Evolutionary conservation across 805 yeast species (phyloP).

Genomic region (Metschnikowia henanensis): DNA sequence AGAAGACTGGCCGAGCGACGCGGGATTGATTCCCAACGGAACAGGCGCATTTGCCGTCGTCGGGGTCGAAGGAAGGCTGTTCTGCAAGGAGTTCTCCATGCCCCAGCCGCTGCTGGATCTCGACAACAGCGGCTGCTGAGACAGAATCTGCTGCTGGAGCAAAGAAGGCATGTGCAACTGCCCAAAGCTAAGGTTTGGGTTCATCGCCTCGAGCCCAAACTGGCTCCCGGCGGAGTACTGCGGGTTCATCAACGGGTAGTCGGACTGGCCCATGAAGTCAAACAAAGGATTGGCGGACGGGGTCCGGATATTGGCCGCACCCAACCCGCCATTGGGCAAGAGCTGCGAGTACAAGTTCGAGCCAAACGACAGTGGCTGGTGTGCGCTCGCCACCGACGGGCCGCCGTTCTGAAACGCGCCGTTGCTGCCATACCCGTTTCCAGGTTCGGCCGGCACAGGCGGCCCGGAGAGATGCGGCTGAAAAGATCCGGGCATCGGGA

Average conservation of each 20-base stretch:
- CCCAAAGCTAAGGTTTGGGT: constrained; percentile 14
- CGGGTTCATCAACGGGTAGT: constrained; percentile 21
- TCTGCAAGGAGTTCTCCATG: constrained; percentile 27
- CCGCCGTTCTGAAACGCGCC: constrained; percentile 6
- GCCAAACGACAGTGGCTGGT: constrained; percentile 15
- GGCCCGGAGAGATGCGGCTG: constrained; percentile 5
- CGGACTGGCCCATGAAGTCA: constrained; percentile 19
- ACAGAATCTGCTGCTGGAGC: constrained; percentile 32
- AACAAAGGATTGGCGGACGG: constrained; percentile 17
- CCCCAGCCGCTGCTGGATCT: constrained; percentile 43
- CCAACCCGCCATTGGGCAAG: constrained; percentile 27
- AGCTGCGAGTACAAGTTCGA: constrained; percentile 30
- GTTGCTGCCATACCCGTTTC: constrained; percentile 1
- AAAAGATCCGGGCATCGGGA: constrained; percentile 5
- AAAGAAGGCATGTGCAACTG: constrained; percentile 34
- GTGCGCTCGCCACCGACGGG: constrained; percentile 4
- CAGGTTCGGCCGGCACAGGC: constrained; percentile 2
- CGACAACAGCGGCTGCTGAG: constrained; percentile 30
- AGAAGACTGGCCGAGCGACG: constrained; percentile 13
- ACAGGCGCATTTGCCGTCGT: constrained; percentile 21
- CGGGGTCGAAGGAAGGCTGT: constrained; percentile 31
- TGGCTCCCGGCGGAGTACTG: constrained; percentile 23
- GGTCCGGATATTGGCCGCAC: constrained; percentile 28
- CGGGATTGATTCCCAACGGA: constrained; percentile 16
- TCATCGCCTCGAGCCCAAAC: constrained; percentile 28